A percentile compares a stretch with the other conserved stretches of the same genome.
Evolutionary conservation across 129 eudicot species (phyloP).

Genomic region (Escallonia herrerae): DNA sequence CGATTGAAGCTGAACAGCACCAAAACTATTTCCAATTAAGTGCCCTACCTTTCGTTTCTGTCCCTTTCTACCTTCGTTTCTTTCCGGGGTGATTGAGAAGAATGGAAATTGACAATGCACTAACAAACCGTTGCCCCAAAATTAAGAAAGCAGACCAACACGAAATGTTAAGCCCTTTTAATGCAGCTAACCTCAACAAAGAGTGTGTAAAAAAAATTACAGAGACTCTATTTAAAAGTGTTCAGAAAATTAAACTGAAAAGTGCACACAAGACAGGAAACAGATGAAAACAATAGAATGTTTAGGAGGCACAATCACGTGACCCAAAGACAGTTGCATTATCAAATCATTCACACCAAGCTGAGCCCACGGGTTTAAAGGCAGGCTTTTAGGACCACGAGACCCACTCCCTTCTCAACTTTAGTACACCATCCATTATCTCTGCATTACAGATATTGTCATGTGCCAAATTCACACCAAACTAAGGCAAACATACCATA

Average conservation of each 20-base stretch:
- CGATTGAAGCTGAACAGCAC: constrained; percentile 13
- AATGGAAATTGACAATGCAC: constrained; percentile 32
- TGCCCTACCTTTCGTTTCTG: not conserved
- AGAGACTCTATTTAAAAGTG: constrained; percentile 3
- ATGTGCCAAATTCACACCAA: constrained; percentile 41
- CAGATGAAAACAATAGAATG: constrained; percentile 32
- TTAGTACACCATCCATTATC: not conserved
- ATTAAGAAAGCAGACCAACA: constrained; percentile 10
- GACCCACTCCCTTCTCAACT: constrained; percentile 5
- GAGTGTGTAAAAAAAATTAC: not conserved
- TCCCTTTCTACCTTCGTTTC: not conserved
- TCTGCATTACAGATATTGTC: constrained; percentile 12
- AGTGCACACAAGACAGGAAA: not conserved
- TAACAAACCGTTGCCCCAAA: constrained; percentile 13
- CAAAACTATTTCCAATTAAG: constrained; percentile 13
- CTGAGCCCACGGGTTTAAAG: constrained; percentile 48
- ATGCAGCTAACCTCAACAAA: constrained; percentile 3
- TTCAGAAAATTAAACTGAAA: constrained; percentile 1
- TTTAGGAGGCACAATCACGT: constrained; percentile 40
- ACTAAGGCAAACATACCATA: constrained; percentile 18
- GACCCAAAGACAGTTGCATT: constrained; percentile 50
- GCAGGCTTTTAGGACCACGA: constrained; percentile 32
- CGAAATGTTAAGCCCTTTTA: constrained; percentile 5
- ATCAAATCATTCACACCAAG: constrained; percentile 44
- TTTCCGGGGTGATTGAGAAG: not conserved